Base-by-base conservation (phyloP, 345 rosid genomes). In the Linum tenue region DNA sequence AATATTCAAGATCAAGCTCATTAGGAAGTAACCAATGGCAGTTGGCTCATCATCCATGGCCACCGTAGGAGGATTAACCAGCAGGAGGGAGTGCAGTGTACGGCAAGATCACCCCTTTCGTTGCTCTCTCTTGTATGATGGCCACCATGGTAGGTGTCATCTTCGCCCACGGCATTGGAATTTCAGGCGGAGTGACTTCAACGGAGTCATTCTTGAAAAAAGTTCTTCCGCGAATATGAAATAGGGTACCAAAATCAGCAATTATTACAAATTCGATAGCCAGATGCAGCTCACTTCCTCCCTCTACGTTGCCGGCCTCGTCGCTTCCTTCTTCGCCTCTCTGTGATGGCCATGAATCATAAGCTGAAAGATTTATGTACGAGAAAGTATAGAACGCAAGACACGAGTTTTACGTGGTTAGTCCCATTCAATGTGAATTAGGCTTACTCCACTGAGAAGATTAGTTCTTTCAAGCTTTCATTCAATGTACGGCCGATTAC, bases 141-240 rank as follows among this genome's bases (percentile, higher is more conserved):
- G 97, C 97, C 17, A 88, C 88, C 78, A 88, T 80, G 85, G 97
- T 96, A 67, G 97, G 97, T 37, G 81, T 86, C 53, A 80, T 91
- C 67, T 88, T 88, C 55, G 96, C 96, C 73, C 88, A 88, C 67
- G 97, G 88, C 76, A 82, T 88, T 61, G 97, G 97, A 50, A 84
- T 83, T 65, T 72, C 92, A 70, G 95, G 92, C 72, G 92, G 89
- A 59, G 95, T 88, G 72, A 88, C 94, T 22, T 83, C 96, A 3
- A 88, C 86, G 97, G 88, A 83, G 39, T 80, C 92, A 7, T 88
- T 88, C 68, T 65, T 79, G 31, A 67, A 73, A 72, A 78, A 76
- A 40, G 31, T 87, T 85, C 65, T 90, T 87, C 62, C 85, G 83
- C 12, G 0, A 82, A 71, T 69, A 82, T 86, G 89, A 78, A 73